phyloP scores from a whole-genome alignment of 495 filamentous ascomycete genomes.

The Trichoderma gamsii region DNA sequence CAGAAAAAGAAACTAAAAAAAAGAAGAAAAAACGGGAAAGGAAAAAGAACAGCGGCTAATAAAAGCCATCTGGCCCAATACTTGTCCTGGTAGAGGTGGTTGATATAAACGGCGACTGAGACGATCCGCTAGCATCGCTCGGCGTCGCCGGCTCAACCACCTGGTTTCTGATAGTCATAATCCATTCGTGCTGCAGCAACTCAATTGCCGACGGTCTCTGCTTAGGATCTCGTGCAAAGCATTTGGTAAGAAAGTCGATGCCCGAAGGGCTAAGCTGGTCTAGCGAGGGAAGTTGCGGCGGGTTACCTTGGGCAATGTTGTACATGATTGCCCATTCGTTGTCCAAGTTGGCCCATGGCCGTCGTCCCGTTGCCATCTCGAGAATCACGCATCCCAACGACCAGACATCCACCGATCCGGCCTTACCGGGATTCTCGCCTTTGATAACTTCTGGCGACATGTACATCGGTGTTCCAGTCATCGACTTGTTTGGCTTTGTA shows the following conservation, averaged over 20 bases:
- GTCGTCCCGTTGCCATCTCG: conserved; percentile 92
- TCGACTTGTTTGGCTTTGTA: conserved; percentile 75
- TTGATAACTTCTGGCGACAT: conserved; percentile 99
- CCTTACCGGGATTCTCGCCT: conserved; percentile 65
- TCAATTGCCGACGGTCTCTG: conserved; percentile 78
- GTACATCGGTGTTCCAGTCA: conserved; percentile 99
- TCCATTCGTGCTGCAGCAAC: conserved; percentile 94
- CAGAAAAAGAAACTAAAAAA: no score
- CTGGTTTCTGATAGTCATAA: conserved; percentile 54
- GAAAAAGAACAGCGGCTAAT: background rate
- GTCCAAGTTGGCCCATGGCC: conserved; percentile 94
- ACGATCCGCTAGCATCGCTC: conserved; percentile 38
- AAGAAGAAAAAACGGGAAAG: background rate
- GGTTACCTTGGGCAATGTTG: conserved; percentile 95
- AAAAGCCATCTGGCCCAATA: conserved; percentile 5
- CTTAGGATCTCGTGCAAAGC: conserved; percentile 80
- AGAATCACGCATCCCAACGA: conserved; percentile 94
- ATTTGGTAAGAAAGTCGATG: conserved; percentile 81
- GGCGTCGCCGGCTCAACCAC: conserved; percentile 51
- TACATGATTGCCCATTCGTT: conserved; percentile 99
- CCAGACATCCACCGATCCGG: conserved; percentile 93
- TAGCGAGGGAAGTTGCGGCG: conserved; percentile 69
- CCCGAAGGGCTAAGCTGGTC: conserved; percentile 82
- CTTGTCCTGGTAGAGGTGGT: conserved; percentile 16
- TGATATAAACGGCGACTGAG: conserved; percentile 31